Percentiles rank a stretch among this genome's conserved stretches.
phyloP scores from a whole-genome alignment of 2,329 filamentous ascomycete genomes.

The Exophiala calicioides region DNA sequence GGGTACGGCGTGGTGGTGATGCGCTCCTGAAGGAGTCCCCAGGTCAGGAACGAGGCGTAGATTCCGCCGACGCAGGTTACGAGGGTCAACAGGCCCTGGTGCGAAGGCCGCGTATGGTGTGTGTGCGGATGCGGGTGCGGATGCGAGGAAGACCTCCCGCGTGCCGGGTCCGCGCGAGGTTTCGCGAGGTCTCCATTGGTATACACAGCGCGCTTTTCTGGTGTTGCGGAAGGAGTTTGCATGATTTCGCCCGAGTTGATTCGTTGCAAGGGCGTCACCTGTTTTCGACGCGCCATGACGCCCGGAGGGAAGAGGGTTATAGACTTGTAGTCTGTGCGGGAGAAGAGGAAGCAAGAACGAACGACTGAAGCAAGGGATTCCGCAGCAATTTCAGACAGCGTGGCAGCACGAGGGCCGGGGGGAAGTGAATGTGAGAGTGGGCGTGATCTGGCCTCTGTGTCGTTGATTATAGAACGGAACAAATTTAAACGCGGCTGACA shows the following conservation, averaged over 20 bases:
- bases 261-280: conserved; percentile 64
- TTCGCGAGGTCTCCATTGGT: conserved; percentile 37
- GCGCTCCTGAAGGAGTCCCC: conserved; percentile 95
- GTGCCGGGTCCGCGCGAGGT: background rate
- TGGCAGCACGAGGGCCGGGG: background rate
- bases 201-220: conserved; percentile 33
- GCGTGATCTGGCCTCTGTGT: background rate
- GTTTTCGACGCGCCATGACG: conserved; percentile 71
- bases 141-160: background rate
- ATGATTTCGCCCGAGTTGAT: conserved; percentile 68
- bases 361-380: conserved; percentile 10
- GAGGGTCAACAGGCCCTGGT: conserved; percentile 71
- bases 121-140: conserved; percentile 1
- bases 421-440: background rate
- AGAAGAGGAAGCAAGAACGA: conserved; percentile 2
- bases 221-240: conserved; percentile 38
- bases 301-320: no score
- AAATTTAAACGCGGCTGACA: background rate
- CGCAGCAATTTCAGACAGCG: no score
- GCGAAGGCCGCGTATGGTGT: conserved; percentile 33
- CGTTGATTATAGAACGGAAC: background rate
- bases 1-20: conserved; percentile 87
- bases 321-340: no score
- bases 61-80: conserved; percentile 90
- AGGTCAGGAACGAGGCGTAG: conserved; percentile 93